Evolutionary conservation across 805 yeast species (phyloP), one percentile per base, ranked within the genome.

Genomic region (Yamadazyma nakazawae): DNA sequence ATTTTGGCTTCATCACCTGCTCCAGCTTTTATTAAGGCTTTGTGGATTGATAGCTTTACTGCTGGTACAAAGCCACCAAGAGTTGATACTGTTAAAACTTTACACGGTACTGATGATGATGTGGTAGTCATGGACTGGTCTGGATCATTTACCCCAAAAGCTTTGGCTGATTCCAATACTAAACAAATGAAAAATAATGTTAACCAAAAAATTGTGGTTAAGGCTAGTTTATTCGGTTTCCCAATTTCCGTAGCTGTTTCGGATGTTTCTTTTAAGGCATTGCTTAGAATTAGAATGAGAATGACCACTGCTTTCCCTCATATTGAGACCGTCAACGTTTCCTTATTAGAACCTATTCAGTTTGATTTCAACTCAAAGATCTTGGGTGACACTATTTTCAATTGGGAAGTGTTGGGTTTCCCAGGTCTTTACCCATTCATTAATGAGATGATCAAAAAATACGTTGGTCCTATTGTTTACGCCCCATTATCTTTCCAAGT

Each of bases 61-160:
- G 78, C 85, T 14, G 99, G 99, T 52, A 84, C 96, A 5, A 94
- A 94, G 68, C 96, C 99, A 9, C 96, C 96, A 30, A 80, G 99
- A 64, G 76, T 94, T 50, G 97, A 94, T 61, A 75, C 76, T 52
- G 97, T 92, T 16, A 88, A 94, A 62, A 88, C 97, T 2, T 80
- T 90, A 59, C 87, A 84, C 41, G 88, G 92, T 52, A 92, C 97
- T n/a, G 84, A 81, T 26, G 86, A 85, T 51, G 97, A 92, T 60
- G 85, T 94, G 43, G 95, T 92, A 10, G 97, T 95, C 44, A 94
- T 94, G 97, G 99, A 94, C 67, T 92, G 97, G 97, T 85, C 83
- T 36, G 79, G 86, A 37, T 87, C 97, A 1, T 88, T 91, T 71
- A 85, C 88, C 24, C 99, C 99, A n/a, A 89, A 88, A 66, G 86